Base-by-base conservation (phyloP, 345 rosid genomes). In the Lepidium sativum region DNA sequence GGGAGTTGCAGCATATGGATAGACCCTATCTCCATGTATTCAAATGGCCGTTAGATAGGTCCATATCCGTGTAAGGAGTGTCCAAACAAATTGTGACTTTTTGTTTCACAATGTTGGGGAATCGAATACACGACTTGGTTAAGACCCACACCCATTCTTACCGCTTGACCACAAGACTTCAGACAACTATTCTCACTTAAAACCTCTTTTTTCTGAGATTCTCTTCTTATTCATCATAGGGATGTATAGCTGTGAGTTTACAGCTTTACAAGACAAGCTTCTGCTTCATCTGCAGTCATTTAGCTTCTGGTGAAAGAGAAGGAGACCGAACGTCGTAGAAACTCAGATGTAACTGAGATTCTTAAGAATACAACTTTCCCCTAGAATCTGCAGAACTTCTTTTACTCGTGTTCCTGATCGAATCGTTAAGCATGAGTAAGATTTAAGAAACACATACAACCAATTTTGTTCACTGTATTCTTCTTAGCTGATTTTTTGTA, bases 261-360 rank as follows among this genome's bases (percentile, higher is more conserved):
- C 73, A 77, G 50, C 80, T 89, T 61, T 86, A 89, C 63, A 84
- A 85, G 77, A 87, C 97, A 10, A 89, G 85, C 75, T 82, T 92
- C 67, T 92, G 97, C 78, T 89, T 92, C 68, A 58, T 89, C 10
- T 89, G 97, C 65, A 84, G 97, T 74, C 97, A 92, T 80, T 75
- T 92, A 81, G 97, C 99, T 42, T 92, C 99, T 0, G 99, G 99
- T 12, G 95, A 92, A 73, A 92, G 84, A 79, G 99, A 92, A 77
- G 97, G 99, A 1, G 99, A 92, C 41, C 41, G 95, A 90, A 65
- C 86, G 75, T 9, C 74, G 96, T 65, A 81, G 99, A 81, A 92
- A 92, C 67, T 79, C 43, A 25, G 96, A 92, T 58, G 99, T 89
- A 6, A 67, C 70, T 1, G 96, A 89, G 77, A 92, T 84, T 65